Conservation (phyloP, 495 filamentous ascomycete genomes). For the Trypethelium eluteriae region DNA sequence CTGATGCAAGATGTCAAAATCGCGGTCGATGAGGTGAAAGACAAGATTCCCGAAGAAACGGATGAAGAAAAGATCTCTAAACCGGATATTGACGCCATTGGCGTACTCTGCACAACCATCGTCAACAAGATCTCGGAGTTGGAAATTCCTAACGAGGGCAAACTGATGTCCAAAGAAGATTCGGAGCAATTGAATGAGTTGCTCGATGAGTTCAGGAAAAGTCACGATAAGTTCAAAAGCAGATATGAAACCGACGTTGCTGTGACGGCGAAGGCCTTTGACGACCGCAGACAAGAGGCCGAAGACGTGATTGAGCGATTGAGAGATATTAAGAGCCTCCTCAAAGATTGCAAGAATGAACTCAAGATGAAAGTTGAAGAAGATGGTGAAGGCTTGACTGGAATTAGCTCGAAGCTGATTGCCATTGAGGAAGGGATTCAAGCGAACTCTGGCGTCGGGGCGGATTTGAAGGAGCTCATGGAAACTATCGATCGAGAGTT, state of each 20-base stretch:
- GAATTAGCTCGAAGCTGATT: slow-evolving; percentile 47
- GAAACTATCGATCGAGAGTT: slow-evolving; percentile 75
- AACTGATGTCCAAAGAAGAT: slow-evolving; percentile 53
- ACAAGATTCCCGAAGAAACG: slow-evolving; percentile 42
- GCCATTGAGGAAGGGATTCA: slow-evolving; percentile 34
- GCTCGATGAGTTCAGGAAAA: slow-evolving; percentile 55
- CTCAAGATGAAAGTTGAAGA: slow-evolving; percentile 55
- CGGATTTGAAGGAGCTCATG: slow-evolving; percentile 69
- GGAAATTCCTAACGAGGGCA: slow-evolving; percentile 56
- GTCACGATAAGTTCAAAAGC: slow-evolving; percentile 45
- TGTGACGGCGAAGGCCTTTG: slow-evolving; percentile 66
- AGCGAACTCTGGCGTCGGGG: slow-evolving; percentile 44
- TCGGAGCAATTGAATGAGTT: slow-evolving; percentile 58
- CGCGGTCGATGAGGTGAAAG: slow-evolving; percentile 70
- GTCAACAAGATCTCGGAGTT: slow-evolving; percentile 68
- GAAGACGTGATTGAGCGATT: slow-evolving; percentile 52
- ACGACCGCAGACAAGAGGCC: slow-evolving; percentile 64
- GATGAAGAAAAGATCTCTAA: slow-evolving; percentile 62
- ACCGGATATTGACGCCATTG: slow-evolving; percentile 68
- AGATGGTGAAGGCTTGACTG: slow-evolving; percentile 46
- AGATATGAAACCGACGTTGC: slow-evolving; percentile 61
- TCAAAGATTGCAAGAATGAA: slow-evolving; percentile 58
- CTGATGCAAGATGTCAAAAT: slow-evolving; percentile 67
- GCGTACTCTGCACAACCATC: slow-evolving; percentile 69
- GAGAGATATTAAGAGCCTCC: slow-evolving; percentile 48